These are phyloP conservation scores for Nothopassalora personata DNA, from an alignment of 2,329 filamentous ascomycete genomes.

Conservation along the genomic window DNA sequence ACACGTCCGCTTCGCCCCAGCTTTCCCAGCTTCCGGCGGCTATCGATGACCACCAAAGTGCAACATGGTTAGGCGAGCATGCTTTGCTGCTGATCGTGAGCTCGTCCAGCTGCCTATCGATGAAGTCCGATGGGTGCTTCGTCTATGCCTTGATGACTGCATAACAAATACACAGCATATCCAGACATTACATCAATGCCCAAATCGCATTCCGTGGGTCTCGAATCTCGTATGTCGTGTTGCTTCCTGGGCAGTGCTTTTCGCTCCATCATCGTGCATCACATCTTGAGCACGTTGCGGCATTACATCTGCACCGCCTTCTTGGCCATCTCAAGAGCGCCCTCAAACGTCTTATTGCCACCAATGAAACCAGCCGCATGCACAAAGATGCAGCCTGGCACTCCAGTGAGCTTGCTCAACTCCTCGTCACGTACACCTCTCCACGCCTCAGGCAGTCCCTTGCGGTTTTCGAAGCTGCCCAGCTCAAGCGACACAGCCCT, in stretches of 20 bases:
- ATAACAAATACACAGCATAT: too few relatives aligned
- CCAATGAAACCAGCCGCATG: slow-evolving; percentile 96
- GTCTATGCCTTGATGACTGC: too few relatives aligned
- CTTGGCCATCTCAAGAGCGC: slow-evolving; percentile 76
- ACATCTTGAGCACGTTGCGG: not conserved
- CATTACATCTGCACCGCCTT: slow-evolving; percentile 56
- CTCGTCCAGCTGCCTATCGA: not conserved
- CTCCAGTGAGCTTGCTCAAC: slow-evolving; percentile 65
- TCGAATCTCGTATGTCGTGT: not conserved
- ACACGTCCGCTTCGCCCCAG: too few relatives aligned
- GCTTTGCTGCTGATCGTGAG: not conserved
- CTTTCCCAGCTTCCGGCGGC: too few relatives aligned
- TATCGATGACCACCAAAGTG: too few relatives aligned
- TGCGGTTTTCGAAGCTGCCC: slow-evolving; percentile 86
- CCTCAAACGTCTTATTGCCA: slow-evolving; percentile 86
- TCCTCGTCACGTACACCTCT: slow-evolving; percentile 83
- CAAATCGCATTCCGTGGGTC: not conserved
- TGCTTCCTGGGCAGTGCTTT: not conserved
- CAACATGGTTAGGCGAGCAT: not conserved
- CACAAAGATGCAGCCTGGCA: slow-evolving; percentile 79
- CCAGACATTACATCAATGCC: not conserved
- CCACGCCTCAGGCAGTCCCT: slow-evolving; percentile 86
- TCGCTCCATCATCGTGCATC: not conserved
- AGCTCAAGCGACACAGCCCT: slow-evolving; percentile 82
- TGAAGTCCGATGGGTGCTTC: too few relatives aligned